These are phyloP conservation scores for Blastobotrys malaysiensis DNA, from an alignment of 1,139 yeast species.

Conservation along the genomic window DNA sequence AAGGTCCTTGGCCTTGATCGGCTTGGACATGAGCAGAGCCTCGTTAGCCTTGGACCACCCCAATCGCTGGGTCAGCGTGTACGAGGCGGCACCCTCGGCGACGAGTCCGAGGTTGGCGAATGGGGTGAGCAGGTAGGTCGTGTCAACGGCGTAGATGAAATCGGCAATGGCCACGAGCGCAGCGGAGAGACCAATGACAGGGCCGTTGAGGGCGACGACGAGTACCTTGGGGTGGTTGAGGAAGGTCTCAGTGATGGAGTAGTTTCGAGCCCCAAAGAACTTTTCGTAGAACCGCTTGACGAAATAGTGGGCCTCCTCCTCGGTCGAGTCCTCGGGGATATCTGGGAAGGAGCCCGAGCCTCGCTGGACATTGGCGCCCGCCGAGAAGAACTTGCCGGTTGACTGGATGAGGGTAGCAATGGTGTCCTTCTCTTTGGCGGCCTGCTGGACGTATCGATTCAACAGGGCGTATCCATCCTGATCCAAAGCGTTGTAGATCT, in stretches of 20 bases:
- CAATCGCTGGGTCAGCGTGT: conserved; percentile 60
- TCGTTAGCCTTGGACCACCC: conserved; percentile 74
- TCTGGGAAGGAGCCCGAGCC: conserved; percentile 20
- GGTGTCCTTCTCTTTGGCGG: conserved; percentile 63
- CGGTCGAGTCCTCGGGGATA: conserved; percentile 16
- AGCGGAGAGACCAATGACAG: conserved; percentile 75
- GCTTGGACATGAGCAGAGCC: conserved; percentile 65
- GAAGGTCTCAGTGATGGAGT: conserved; percentile 62
- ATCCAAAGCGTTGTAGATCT: conserved; percentile 61
- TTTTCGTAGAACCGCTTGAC: conserved; percentile 17
- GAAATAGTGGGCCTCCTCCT: conserved; percentile 25
- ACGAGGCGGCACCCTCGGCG: conserved; percentile 75
- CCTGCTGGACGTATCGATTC: conserved; percentile 56
- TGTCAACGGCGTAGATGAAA: conserved; percentile 63
- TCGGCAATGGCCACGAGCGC: conserved; percentile 74
- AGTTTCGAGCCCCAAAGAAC: conserved; percentile 61
- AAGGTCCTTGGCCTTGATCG: conserved; percentile 58
- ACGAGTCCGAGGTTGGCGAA: conserved; percentile 81
- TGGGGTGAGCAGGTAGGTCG: conserved; percentile 64
- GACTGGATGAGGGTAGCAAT: conserved; percentile 63
- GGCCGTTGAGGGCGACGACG: conserved; percentile 78
- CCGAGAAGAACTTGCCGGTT: conserved; percentile 72
- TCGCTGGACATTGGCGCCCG: conserved; percentile 71
- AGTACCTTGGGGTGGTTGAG: conserved; percentile 68
- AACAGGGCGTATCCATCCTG: conserved; percentile 60